phyloP scores from a whole-genome alignment of 2,329 filamentous ascomycete species.

The Juglanconis oblonga region DNA sequence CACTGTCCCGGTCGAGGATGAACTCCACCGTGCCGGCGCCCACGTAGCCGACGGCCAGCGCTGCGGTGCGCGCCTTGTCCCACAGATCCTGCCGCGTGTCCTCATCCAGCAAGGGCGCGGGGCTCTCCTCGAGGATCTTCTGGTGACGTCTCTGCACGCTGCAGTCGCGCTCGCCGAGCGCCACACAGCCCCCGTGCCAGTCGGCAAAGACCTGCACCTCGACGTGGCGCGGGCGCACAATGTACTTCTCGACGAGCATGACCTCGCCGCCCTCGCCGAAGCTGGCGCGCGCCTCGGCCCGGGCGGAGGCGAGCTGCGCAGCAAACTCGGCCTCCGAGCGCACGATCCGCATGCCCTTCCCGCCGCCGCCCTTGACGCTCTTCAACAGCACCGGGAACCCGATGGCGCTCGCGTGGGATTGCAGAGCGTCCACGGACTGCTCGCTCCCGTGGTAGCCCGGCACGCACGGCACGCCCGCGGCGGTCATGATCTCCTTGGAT shows the following conservation, averaged over 20 bases:
- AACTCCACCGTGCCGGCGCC: conserved; percentile 89
- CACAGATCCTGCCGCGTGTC: conserved; percentile 59
- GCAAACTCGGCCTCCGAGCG: conserved; percentile 65
- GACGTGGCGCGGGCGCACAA: conserved; percentile 75
- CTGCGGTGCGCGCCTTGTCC: conserved; percentile 63
- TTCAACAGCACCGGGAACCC: conserved; percentile 73
- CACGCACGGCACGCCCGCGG: conserved; percentile 92
- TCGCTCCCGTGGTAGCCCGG: conserved; percentile 91
- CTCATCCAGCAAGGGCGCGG: conserved; percentile 66
- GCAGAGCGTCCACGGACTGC: conserved; percentile 62
- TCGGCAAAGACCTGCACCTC: conserved; percentile 92
- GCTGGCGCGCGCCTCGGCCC: conserved; percentile 71
- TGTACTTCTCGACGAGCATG: conserved; percentile 82
- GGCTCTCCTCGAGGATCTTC: conserved; percentile 88
- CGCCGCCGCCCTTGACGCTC: conserved; percentile 76
- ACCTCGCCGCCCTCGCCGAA: conserved; percentile 79
- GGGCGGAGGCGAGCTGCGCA: conserved; percentile 67
- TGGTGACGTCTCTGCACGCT: conserved; percentile 84
- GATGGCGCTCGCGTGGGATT: conserved; percentile 69
- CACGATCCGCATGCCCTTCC: conserved; percentile 82
- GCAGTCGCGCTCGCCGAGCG: conserved; percentile 86
- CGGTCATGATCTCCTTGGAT: conserved; percentile 95
- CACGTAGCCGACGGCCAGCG: conserved; percentile 79
- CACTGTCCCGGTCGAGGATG: conserved; percentile 79
- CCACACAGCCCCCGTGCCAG: conserved; percentile 71